A percentile compares a stretch with the other conserved stretches of the same genome.
phyloP scores from a whole-genome alignment of 768 basidiomycete species.

The Tremella yokohamensis region DNA sequence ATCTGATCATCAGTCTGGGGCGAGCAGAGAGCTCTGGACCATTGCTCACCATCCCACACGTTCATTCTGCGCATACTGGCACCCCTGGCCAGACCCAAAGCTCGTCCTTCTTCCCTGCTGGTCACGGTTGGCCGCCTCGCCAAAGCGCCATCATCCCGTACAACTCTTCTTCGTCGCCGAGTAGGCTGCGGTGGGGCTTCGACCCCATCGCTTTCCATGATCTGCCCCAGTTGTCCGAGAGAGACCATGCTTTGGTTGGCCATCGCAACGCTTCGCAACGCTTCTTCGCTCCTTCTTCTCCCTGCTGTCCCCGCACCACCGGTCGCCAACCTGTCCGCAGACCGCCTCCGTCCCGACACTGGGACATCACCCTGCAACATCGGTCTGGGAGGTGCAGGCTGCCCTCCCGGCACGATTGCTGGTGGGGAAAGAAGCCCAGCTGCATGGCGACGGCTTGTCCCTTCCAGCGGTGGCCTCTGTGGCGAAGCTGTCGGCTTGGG shows the following conservation, averaged over 20 bases:
- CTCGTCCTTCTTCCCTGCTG: slow-evolving; percentile 40
- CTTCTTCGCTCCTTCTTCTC: slow-evolving; percentile 29
- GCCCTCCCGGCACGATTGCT: slow-evolving; percentile 38
- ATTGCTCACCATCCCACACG: slow-evolving; percentile 44
- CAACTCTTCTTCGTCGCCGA: slow-evolving; percentile 28
- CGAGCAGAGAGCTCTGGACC: neutral
- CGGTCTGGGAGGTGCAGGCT: slow-evolving; percentile 25
- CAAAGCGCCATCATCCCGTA: slow-evolving; percentile 23
- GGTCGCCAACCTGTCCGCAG: slow-evolving; percentile 22
- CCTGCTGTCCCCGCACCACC: neutral
- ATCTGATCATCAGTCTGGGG: slow-evolving; percentile 21
- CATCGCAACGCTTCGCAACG: slow-evolving; percentile 22
- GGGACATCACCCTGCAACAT: slow-evolving; percentile 14
- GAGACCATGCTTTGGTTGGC: slow-evolving; percentile 33
- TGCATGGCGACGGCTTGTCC: slow-evolving; percentile 24
- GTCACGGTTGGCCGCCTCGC: slow-evolving; percentile 27
- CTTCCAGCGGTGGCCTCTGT: slow-evolving; percentile 1
- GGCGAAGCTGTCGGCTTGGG: neutral
- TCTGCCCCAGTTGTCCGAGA: slow-evolving; percentile 33
- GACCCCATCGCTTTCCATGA: slow-evolving; percentile 27
- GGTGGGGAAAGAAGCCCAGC: slow-evolving; percentile 38
- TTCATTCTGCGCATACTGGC: slow-evolving; percentile 45
- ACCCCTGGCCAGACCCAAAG: slow-evolving; percentile 41
- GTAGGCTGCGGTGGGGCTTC: slow-evolving; percentile 1
- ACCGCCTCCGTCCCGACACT: slow-evolving; percentile 12